Conservation (phyloP, 495 filamentous ascomycete genomes). For the Neohortaea acidophila region DNA sequence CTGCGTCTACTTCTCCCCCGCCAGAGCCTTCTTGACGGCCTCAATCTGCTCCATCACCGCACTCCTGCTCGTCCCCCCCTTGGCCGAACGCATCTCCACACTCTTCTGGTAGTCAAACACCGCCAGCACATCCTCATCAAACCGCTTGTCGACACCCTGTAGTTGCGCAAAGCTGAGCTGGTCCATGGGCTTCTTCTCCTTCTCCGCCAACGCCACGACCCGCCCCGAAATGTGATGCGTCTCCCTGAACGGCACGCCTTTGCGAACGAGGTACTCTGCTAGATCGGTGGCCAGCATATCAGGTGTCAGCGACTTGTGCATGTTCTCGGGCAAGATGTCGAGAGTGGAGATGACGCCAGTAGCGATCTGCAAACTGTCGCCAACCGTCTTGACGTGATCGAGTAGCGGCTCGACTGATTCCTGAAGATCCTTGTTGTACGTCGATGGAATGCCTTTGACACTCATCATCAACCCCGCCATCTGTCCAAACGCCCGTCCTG, state of each 20-base stretch:
- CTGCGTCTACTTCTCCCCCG: neutral
- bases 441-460: constrained; percentile 74
- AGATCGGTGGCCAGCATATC: constrained; percentile 50
- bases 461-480: constrained; percentile 82
- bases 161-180: constrained; percentile 55
- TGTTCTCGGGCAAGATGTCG: constrained; percentile 52
- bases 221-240: constrained; percentile 82
- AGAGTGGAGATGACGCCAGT: constrained; percentile 59
- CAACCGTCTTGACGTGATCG: constrained; percentile 74
- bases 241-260: constrained; percentile 69
- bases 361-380: constrained; percentile 73
- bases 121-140: constrained; percentile 56
- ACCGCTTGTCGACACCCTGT: constrained; percentile 56
- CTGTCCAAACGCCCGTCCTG: constrained; percentile 69
- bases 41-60: constrained; percentile 67
- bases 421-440: constrained; percentile 93
- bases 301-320: constrained; percentile 58
- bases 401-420: constrained; percentile 80
- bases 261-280: constrained; percentile 81
- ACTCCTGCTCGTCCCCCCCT: constrained; percentile 65
- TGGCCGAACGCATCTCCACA: constrained; percentile 68
- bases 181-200: constrained; percentile 58
- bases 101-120: constrained; percentile 75
- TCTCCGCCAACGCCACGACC: constrained; percentile 61
- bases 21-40: constrained; percentile 39